Evolutionary conservation across 2,329 filamentous ascomycete genomes (phyloP), one percentile per base, ranked within the genome.

Genomic region (Phaeosphaeria sp.): DNA sequence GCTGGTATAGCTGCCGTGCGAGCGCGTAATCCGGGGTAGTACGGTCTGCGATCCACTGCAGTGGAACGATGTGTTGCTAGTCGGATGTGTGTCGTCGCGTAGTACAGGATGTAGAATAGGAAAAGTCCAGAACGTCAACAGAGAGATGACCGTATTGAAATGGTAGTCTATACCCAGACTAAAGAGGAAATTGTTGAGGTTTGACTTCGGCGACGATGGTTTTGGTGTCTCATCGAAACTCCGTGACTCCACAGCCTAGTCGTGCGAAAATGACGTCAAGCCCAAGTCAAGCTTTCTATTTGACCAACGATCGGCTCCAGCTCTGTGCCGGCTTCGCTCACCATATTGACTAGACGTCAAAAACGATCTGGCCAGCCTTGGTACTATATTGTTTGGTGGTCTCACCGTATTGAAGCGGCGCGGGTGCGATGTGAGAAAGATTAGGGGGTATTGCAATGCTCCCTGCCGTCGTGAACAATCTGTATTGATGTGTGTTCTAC

Each of bases 231-330:
- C 51, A 48, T 56, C 56, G 11, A 49, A 50, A 52, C 55, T 58
- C 41, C 22, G 55, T 27, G 52, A 48, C 52, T 54, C 42, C 51
- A 54, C 47, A 52, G 46, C 43, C 39, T 36, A 41, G 50, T 36
- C 43, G 44, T 25, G 13, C n/a, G n/a, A n/a, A n/a, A n/a, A 59
- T 66, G 69, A 72, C 67, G 49, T 48, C 49, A 62, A 63, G 59
- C 61, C 59, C 60, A 57, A 59, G 53, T n/a, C 10, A 50, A 50
- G 20, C 27, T 27, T 50, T 50, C 39, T n/a, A 39, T 21, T 43
- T 57, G 55, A 52, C 61, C 65, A 64, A 61, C 57, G 55, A 67
- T 63, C 52, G 48, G 50, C 59, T 39, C 20, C 39, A 60, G 57
- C 46, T 55, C 54, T 59, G 56, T 55, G 50, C 54, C 56, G 53